Evolutionary conservation across 352 stramenopile species (phyloP).

Genomic region (Phytophthora ohioensis): DNA sequence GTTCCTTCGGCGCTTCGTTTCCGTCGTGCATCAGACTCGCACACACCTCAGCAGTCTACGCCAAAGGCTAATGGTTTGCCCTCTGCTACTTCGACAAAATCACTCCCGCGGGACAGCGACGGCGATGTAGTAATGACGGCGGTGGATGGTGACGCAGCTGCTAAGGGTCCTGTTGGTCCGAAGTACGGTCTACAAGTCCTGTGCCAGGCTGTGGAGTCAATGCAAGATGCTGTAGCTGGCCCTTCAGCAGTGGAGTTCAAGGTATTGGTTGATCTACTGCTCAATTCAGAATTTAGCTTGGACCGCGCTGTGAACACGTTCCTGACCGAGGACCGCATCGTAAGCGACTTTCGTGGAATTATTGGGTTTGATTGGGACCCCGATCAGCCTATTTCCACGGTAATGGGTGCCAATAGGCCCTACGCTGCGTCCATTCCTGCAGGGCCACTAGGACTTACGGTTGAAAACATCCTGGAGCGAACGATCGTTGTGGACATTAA

Average conservation of each 20-base stretch:
- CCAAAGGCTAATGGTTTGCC: slow-evolving; percentile 26
- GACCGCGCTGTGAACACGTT: slow-evolving; percentile 86
- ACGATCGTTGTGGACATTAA: slow-evolving; percentile 92
- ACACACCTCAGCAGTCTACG: slow-evolving; percentile 28
- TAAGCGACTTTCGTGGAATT: slow-evolving; percentile 83
- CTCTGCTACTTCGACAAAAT: slow-evolving; percentile 10
- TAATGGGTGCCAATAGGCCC: slow-evolving; percentile 55
- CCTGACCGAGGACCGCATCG: slow-evolving; percentile 78
- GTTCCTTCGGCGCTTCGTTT: slow-evolving; percentile 79
- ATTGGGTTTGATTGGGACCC: slow-evolving; percentile 78
- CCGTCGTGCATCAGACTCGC: slow-evolving; percentile 66
- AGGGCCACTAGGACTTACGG: slow-evolving; percentile 82
- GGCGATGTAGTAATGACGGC: slow-evolving; percentile 74
- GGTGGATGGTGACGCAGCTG: slow-evolving; percentile 29
- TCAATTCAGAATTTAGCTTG: slow-evolving; percentile 83
- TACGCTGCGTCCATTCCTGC: slow-evolving; percentile 84
- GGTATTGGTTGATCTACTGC: slow-evolving; percentile 73
- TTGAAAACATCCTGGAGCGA: slow-evolving; percentile 91
- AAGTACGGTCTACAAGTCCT: slow-evolving; percentile 85
- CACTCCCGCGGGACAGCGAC: slow-evolving; percentile 49
- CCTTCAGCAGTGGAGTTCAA: slow-evolving; percentile 70
- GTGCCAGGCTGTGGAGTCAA: slow-evolving; percentile 79
- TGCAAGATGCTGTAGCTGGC: slow-evolving; percentile 78
- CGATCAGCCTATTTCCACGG: slow-evolving; percentile 50
- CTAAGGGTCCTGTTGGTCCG: slow-evolving; percentile 51